These are phyloP conservation scores for Lasiodiplodia gonubiensis DNA, from an alignment of 2,329 filamentous ascomycete species.

Conservation along the genomic window DNA sequence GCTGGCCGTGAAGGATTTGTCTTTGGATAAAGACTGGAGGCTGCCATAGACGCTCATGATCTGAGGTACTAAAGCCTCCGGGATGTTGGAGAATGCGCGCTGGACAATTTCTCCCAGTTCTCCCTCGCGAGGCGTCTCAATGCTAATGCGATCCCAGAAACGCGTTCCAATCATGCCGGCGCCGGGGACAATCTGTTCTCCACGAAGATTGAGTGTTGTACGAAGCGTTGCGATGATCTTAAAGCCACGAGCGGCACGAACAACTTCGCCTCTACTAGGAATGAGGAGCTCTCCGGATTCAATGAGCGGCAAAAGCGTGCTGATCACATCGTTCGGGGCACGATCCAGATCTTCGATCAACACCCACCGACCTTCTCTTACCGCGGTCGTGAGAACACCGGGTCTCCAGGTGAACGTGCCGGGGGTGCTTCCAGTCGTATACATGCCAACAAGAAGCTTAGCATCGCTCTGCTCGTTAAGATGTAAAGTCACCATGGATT, in stretches of 20 bases:
- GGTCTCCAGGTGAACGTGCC: conserved; percentile 92
- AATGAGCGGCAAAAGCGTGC: conserved; percentile 88
- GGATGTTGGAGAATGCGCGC: conserved; percentile 13
- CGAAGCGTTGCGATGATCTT: conserved; percentile 91
- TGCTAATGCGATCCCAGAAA: conserved; percentile 80
- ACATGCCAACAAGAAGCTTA: conserved; percentile 93
- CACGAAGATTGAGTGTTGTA: conserved; percentile 67
- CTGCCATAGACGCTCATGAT: conserved; percentile 64
- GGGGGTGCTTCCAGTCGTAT: conserved; percentile 84
- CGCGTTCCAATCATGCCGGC: conserved; percentile 77
- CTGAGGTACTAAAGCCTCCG: conserved; percentile 56
- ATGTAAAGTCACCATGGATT: conserved; percentile 89
- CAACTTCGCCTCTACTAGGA: conserved; percentile 83
- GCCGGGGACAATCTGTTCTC: conserved; percentile 73
- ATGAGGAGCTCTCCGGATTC: conserved; percentile 91
- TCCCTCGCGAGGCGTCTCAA: conserved; percentile 67
- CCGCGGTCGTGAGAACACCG: conserved; percentile 90
- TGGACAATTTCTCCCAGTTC: conserved; percentile 74
- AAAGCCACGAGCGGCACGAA: conserved; percentile 83
- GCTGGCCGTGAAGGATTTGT: conserved; percentile 55
- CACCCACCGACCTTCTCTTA: conserved; percentile 93
- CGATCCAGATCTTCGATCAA: conserved; percentile 96
- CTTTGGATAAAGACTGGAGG: conserved; percentile 47
- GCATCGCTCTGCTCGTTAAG: conserved; percentile 98
- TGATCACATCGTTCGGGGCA: conserved; percentile 92